Conservation (phyloP, 352 stramenopile genomes). For the Phytophthora chlamydospora region DNA sequence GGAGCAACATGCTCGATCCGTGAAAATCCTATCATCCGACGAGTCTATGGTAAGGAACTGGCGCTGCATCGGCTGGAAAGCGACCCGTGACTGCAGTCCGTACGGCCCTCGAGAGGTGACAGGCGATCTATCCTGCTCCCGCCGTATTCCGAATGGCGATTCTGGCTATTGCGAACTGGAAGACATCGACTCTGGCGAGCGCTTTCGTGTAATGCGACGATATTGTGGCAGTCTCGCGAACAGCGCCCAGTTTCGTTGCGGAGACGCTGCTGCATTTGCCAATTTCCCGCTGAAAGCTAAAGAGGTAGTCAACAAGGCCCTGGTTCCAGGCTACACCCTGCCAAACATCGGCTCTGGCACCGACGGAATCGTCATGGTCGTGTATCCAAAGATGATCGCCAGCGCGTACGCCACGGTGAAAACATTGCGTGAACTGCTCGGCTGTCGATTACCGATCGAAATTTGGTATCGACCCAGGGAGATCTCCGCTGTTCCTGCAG, state of each 20-base stretch:
- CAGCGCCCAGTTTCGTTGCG: slow-evolving; percentile 38
- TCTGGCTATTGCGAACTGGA: slow-evolving; percentile 37
- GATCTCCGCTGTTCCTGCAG: slow-evolving; percentile 6
- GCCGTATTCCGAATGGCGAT: slow-evolving; percentile 13
- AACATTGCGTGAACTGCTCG: too few relatives aligned
- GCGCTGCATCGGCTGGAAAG: slow-evolving; percentile 26
- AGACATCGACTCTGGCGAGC: slow-evolving; percentile 26
- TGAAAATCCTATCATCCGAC: too few relatives aligned
- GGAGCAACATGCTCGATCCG: too few relatives aligned
- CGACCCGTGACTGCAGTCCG: slow-evolving; percentile 18
- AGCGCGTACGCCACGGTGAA: too few relatives aligned
- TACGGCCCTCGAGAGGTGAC: slow-evolving; percentile 8
- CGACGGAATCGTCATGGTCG: too few relatives aligned
- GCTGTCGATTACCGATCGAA: slow-evolving; percentile 39
- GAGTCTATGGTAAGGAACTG: neutral
- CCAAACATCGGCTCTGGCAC: neutral
- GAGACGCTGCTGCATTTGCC: slow-evolving; percentile 40
- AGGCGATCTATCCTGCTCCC: slow-evolving; percentile 11
- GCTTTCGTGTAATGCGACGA: slow-evolving; percentile 32
- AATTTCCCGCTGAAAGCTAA: slow-evolving; percentile 24
- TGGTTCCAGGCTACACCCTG: slow-evolving; percentile 5
- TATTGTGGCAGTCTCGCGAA: slow-evolving; percentile 27
- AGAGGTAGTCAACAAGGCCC: slow-evolving; percentile 6
- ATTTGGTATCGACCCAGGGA: slow-evolving; percentile 46
- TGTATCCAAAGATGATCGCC: too few relatives aligned